phyloP scores from a whole-genome alignment of 2,329 filamentous ascomycete genomes.

The Bipolaris cookei region DNA sequence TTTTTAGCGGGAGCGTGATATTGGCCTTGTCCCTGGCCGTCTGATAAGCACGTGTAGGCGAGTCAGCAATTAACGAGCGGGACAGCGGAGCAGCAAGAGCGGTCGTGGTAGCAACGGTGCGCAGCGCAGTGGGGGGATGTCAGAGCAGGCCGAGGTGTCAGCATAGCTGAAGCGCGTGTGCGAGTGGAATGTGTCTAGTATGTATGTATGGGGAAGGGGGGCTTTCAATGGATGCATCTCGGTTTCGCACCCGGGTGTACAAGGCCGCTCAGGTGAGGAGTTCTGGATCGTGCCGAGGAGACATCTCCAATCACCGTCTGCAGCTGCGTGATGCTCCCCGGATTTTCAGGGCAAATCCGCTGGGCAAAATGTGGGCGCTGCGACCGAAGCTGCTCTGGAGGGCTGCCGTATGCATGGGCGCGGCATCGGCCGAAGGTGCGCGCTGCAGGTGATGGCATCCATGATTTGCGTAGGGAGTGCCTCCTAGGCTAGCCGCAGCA shows the following conservation, averaged over 20 bases:
- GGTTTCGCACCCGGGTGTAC: slow-evolving; percentile 12
- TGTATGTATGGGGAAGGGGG: neutral
- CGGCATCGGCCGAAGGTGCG: slow-evolving; percentile 24
- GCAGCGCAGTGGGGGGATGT: slow-evolving; percentile 6
- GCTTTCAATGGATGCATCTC: neutral
- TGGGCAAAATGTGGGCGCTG: slow-evolving; percentile 19
- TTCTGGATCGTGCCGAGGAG: slow-evolving; percentile 28
- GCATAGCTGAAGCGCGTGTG: slow-evolving; percentile 1
- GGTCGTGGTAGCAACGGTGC: slow-evolving; percentile 9
- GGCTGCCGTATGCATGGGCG: slow-evolving; percentile 27
- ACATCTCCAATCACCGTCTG: slow-evolving; percentile 39
- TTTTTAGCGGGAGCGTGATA: slow-evolving; percentile 46
- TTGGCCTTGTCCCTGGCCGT: slow-evolving; percentile 40
- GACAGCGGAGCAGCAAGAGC: slow-evolving; percentile 20
- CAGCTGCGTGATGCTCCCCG: slow-evolving; percentile 26
- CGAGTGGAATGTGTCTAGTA: slow-evolving; percentile 3
- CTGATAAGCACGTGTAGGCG: slow-evolving; percentile 44
- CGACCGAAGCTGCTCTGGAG: slow-evolving; percentile 26
- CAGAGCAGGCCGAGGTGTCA: too few relatives aligned
- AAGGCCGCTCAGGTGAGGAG: slow-evolving; percentile 36
- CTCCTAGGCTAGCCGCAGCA: slow-evolving; percentile 1
- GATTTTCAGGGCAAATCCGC: slow-evolving; percentile 13
- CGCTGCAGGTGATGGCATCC: slow-evolving; percentile 17
- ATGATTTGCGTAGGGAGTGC: slow-evolving; percentile 10
- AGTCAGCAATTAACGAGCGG: slow-evolving; percentile 26